phyloP scores from a whole-genome alignment of 805 yeast species.

The Yarrowia alimentaria region DNA sequence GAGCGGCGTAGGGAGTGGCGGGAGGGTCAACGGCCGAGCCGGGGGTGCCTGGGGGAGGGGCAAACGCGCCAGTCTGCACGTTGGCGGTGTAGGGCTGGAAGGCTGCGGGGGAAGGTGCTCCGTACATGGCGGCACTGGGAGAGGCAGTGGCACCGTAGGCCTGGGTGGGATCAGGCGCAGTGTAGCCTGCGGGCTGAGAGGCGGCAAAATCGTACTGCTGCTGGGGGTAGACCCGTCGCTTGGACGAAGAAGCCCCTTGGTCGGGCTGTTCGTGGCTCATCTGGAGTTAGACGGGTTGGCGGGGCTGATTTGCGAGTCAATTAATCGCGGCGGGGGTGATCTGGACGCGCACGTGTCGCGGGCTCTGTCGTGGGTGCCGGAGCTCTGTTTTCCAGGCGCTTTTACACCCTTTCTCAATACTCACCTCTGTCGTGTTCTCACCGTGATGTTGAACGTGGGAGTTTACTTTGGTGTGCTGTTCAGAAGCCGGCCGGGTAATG shows the following conservation, averaged over 20 bases:
- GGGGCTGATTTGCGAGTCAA: no score
- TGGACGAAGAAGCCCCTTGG: conserved; percentile 22
- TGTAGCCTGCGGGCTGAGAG: conserved; percentile 30
- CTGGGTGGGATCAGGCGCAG: conserved; percentile 26
- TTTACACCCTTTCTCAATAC: neutral
- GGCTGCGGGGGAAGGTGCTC: conserved; percentile 32
- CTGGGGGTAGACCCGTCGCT: conserved; percentile 50
- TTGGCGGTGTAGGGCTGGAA: conserved; percentile 31
- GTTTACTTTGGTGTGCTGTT: conserved; percentile 27
- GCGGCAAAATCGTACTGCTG: conserved; percentile 45
- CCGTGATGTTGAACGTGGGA: conserved; percentile 28
- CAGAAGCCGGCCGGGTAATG: conserved; percentile 28
- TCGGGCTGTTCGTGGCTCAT: conserved; percentile 27
- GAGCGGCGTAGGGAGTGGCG: conserved; percentile 30
- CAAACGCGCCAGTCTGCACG: conserved; percentile 31
- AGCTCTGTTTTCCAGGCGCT: no score
- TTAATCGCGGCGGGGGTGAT: no score
- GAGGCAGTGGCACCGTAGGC: conserved; percentile 26
- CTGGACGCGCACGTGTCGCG: no score
- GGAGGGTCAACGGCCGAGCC: conserved; percentile 30
- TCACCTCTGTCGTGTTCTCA: conserved; percentile 27
- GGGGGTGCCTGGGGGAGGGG: conserved; percentile 31
- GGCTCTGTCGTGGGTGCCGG: no score
- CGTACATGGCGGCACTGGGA: conserved; percentile 31
- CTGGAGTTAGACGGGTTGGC: neutral